Evolutionary conservation across 805 yeast species (phyloP).

Genomic region (Lipomyces sp.): DNA sequence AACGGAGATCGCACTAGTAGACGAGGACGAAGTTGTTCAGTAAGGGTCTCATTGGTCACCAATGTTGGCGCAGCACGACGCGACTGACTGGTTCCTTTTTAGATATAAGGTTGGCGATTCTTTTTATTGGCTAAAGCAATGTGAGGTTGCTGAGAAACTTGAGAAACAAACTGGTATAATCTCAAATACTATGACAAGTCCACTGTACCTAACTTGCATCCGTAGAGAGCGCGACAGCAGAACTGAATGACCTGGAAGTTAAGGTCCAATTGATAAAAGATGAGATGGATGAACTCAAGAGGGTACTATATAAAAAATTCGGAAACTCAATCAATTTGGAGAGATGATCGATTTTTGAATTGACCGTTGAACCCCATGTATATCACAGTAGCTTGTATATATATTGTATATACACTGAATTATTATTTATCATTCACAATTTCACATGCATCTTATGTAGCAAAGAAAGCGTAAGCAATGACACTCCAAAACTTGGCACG

Average conservation of each 20-base stretch:
- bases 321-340: conserved; percentile 90
- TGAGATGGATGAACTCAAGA: conserved; percentile 65
- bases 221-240: conserved; percentile 52
- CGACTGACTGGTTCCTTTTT: neutral
- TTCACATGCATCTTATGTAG: neutral
- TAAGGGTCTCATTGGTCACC: conserved; percentile 16
- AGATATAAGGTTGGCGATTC: conserved; percentile 77
- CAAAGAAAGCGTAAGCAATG: neutral
- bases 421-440: neutral
- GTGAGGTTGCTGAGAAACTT: conserved; percentile 67
- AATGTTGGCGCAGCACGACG: neutral
- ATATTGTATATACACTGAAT: neutral
- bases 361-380: neutral
- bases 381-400: neutral
- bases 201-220: neutral
- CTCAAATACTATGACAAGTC: neutral
- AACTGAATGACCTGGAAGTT: conserved; percentile 54
- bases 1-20: conserved; percentile 83
- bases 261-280: conserved; percentile 59
- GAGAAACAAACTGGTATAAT: conserved; percentile 59
- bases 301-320: conserved; percentile 80
- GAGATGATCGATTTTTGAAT: conserved; percentile 42
- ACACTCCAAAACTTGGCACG: neutral
- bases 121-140: conserved; percentile 71
- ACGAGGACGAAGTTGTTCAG: conserved; percentile 53